phyloP scores from a whole-genome alignment of 495 filamentous ascomycete genomes.

The Cairneyella variabilis region DNA sequence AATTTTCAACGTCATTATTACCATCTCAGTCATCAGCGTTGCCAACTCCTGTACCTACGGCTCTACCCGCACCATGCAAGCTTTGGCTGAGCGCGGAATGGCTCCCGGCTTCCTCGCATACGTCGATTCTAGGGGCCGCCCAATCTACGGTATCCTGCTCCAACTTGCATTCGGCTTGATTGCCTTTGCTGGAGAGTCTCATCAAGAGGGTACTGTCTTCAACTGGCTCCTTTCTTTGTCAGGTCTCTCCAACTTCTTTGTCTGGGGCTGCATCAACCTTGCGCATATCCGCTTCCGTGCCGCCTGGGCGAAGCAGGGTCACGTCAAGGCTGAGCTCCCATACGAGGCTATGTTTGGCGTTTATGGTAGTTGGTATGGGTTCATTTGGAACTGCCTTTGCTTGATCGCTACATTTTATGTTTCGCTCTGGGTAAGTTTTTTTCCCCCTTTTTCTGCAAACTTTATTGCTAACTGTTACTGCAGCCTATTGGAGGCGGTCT shows the following conservation, averaged over 20 bases:
- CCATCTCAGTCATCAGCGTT: conserved; percentile 52
- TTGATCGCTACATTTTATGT: conserved; percentile 92
- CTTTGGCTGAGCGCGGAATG: conserved; percentile 54
- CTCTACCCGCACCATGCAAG: conserved; percentile 61
- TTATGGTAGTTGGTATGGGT: conserved; percentile 76
- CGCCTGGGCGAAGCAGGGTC: conserved; percentile 71
- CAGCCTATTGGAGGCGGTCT: conserved; percentile 59
- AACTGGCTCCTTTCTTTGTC: conserved; percentile 89
- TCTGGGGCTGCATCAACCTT: conserved; percentile 86
- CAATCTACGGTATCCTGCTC: conserved; percentile 42
- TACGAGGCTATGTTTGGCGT: conserved; percentile 80
- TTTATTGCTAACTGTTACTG: background rate
- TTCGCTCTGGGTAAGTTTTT: conserved; percentile 51
- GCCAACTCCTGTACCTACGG: conserved; percentile 62
- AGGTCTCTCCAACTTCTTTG: conserved; percentile 86
- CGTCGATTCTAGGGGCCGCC: conserved; percentile 55
- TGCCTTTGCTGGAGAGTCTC: conserved; percentile 50
- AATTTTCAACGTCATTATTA: conserved; percentile 70
- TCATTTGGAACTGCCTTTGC: conserved; percentile 72
- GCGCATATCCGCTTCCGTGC: conserved; percentile 87
- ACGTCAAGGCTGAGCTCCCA: conserved; percentile 67
- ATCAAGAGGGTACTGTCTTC: conserved; percentile 51
- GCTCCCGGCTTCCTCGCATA: conserved; percentile 54
- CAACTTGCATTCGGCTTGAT: conserved; percentile 50
- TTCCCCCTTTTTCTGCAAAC: no score